These are phyloP conservation scores for Borovskyia barvae DNA, from an alignment of 208 protist genomes.

Conservation along the genomic window DNA sequence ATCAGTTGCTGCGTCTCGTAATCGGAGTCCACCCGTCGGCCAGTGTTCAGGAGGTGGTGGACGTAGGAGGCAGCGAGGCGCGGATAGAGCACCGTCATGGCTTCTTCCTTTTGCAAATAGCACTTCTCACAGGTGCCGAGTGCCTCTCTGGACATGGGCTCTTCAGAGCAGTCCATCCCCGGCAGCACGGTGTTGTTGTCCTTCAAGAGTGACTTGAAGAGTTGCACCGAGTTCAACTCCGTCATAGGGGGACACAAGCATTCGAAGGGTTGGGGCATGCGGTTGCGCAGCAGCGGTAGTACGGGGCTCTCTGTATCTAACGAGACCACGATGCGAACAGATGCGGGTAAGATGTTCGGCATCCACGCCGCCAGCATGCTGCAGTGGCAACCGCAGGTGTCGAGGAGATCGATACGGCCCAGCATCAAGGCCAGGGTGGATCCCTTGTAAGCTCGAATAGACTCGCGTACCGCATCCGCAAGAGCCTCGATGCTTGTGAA, in stretches of 20 bases:
- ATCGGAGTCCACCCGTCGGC: slow-evolving; percentile 31
- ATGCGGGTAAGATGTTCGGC: slow-evolving; percentile 51
- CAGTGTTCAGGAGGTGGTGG: slow-evolving; percentile 30
- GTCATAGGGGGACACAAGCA: slow-evolving; percentile 59
- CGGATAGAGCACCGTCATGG: slow-evolving; percentile 48
- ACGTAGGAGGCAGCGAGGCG: slow-evolving; percentile 54
- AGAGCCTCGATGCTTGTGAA: slow-evolving; percentile 49
- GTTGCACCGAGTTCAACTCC: slow-evolving; percentile 36
- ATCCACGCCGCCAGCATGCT: slow-evolving; percentile 63
- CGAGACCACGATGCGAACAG: slow-evolving; percentile 57
- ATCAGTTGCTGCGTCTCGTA: slow-evolving; percentile 49
- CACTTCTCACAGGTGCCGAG: slow-evolving; percentile 55
- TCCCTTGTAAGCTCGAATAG: slow-evolving; percentile 52
- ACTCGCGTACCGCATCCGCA: slow-evolving; percentile 35
- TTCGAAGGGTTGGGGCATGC: slow-evolving; percentile 81
- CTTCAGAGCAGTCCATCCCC: slow-evolving; percentile 28
- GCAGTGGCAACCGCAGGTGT: slow-evolving; percentile 47
- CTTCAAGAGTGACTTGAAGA: slow-evolving; percentile 37
- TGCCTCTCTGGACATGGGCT: slow-evolving; percentile 20
- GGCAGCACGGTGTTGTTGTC: slow-evolving; percentile 34
- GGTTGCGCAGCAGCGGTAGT: slow-evolving; percentile 64
- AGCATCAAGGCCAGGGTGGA: slow-evolving; percentile 54
- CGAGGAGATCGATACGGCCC: slow-evolving; percentile 50
- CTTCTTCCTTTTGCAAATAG: slow-evolving; percentile 73
- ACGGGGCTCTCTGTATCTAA: slow-evolving; percentile 66